Evolutionary conservation across 805 yeast species (phyloP), one percentile per base, ranked within the genome.

Genomic region (Ogataea haglerorum): DNA sequence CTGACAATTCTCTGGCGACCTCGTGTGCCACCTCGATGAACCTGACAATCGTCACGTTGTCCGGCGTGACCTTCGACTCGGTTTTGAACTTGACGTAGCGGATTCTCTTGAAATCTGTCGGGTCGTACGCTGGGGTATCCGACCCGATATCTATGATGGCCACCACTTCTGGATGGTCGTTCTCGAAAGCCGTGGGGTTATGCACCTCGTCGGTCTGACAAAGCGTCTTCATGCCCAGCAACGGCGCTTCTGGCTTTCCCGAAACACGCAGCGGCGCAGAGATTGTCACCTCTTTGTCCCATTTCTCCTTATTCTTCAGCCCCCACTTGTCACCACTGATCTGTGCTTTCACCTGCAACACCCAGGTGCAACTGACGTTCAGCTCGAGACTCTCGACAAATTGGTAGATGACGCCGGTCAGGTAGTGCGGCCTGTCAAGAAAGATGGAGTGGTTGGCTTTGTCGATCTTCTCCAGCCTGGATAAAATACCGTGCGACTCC

Each of bases 311-410:
- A 54, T 84, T 85, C 59, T 84, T 84, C 47, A 85, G 61, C 16
- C 88, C 85, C 91, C 91, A 85, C 60, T 85, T 84, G 51, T 77
- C 84, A 2, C 83, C 84, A 18, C 78, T 72, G 10, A 78, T 70
- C 38, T 76, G 71, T 2, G 85, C 85, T 51, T 78, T 75, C 13
- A 78, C 69, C 46, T 75, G 70, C 38, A 84, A 67, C 34, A 82
- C 87, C 90, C 90, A 84, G 2, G 85, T 75, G 18, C 83, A 76
- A 15, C 80, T 76, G 25, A 85, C 68, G 49, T 80, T 74, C 36
- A 75, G 63, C 2, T 68, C 56, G 18, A 69, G 60, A 37, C 52
- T 63, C 40, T 72, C 76, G 12, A 83, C 53, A 53, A 81, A 85
- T 49, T 76, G 73, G 41, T 78, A 68, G 6, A 84, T 65, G 26